phyloP scores from a whole-genome alignment of 257 asterid species.

The Echites panduratus region DNA sequence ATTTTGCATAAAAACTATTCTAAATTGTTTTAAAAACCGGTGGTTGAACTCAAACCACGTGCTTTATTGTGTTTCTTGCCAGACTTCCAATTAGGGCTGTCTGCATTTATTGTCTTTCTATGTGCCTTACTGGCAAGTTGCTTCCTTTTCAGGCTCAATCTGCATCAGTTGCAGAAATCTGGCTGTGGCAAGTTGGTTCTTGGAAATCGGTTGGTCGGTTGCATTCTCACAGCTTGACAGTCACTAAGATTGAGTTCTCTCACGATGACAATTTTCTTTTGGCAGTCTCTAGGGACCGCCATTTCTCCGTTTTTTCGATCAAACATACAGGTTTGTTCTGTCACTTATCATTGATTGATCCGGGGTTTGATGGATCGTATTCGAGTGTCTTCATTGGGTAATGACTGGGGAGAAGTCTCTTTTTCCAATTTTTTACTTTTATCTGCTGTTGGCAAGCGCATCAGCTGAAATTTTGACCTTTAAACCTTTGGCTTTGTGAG shows the following conservation, averaged over 20 bases:
- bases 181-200: slow-evolving; percentile 93
- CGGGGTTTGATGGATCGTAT: neutral
- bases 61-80: neutral
- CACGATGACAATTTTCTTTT: slow-evolving; percentile 64
- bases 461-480: neutral
- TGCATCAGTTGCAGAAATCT: slow-evolving; percentile 81
- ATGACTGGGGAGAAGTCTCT: neutral
- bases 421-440: neutral
- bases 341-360: neutral
- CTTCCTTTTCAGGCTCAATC: slow-evolving; percentile 71
- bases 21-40: too few relatives aligned
- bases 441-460: neutral
- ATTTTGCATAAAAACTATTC: too few relatives aligned
- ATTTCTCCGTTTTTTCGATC: slow-evolving; percentile 69
- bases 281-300: slow-evolving; percentile 93
- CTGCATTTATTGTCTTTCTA: neutral
- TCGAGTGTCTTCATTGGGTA: neutral
- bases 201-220: slow-evolving; percentile 86
- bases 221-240: slow-evolving; percentile 88
- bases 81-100: neutral
- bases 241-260: slow-evolving; percentile 89
- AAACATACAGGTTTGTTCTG: slow-evolving; percentile 43
- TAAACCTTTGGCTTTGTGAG: neutral
- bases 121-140: neutral
- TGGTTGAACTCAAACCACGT: too few relatives aligned